phyloP scores from a whole-genome alignment of 306 rosid species.

The Cajanus cajan region DNA sequence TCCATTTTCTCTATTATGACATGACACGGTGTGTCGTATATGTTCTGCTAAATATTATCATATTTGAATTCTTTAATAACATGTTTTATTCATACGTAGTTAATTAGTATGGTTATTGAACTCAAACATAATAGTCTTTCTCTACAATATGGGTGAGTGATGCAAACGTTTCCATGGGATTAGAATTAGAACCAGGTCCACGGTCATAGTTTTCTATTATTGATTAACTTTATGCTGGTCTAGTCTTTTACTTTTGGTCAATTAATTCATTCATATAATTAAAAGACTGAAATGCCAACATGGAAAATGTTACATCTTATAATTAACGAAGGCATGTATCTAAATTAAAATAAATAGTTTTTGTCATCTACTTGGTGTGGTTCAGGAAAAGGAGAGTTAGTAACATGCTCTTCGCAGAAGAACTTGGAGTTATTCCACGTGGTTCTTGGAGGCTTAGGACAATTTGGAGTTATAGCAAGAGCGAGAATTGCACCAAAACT shows the following conservation, averaged over 20 bases:
- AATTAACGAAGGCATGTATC: constrained; percentile 25
- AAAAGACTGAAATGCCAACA: not conserved
- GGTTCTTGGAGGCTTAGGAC: constrained; percentile 84
- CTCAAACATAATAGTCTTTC: not conserved
- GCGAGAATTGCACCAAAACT: constrained; percentile 77
- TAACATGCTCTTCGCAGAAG: constrained; percentile 55
- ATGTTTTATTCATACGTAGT: not conserved
- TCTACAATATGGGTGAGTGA: not conserved
- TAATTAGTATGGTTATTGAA: constrained; percentile 16
- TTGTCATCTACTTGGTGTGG: not conserved
- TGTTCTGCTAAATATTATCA: not conserved
- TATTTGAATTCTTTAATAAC: not conserved
- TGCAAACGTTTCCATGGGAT: not conserved
- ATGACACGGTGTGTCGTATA: not conserved
- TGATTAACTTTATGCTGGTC: constrained; percentile 8
- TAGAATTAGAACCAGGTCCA: constrained; percentile 42
- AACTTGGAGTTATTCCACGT: constrained; percentile 60
- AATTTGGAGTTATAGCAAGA: constrained; percentile 69
- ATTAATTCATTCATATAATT: not conserved
- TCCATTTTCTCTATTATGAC: not conserved
- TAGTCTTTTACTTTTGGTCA: constrained; percentile 28
- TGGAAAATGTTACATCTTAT: not conserved
- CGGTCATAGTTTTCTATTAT: constrained; percentile 15
- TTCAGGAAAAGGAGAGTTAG: constrained; percentile 65
- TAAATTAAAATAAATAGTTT: not conserved